These are phyloP conservation scores for Chalara sp. DNA, from an alignment of 2,329 filamentous ascomycete genomes.

Conservation along the genomic window DNA sequence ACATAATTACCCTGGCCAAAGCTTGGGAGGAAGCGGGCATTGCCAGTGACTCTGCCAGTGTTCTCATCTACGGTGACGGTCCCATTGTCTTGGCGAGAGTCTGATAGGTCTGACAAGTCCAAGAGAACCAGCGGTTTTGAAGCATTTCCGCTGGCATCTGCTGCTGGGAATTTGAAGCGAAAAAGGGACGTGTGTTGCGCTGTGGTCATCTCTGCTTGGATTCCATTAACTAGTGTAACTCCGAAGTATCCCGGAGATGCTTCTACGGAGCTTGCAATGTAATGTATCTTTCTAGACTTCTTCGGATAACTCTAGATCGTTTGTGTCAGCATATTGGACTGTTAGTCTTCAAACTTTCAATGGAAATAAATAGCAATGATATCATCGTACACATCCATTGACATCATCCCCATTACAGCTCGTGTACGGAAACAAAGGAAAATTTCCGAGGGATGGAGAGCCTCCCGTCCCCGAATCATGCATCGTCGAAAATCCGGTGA, in stretches of 20 bases:
- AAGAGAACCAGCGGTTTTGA: conserved; percentile 52
- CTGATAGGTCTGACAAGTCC: conserved; percentile 57
- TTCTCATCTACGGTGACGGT: conserved; percentile 45
- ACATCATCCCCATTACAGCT: conserved; percentile 55
- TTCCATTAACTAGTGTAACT: conserved; percentile 48
- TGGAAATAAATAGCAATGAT: not conserved
- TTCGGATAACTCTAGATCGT: conserved; percentile 41
- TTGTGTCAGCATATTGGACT: too few species aligned
- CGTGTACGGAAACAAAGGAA: conserved; percentile 62
- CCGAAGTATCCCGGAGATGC: conserved; percentile 61
- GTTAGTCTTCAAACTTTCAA: too few species aligned
- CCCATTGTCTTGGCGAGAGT: conserved; percentile 50
- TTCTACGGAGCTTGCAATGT: conserved; percentile 40
- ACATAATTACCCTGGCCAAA: conserved; percentile 57
- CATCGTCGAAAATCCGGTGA: conserved; percentile 26
- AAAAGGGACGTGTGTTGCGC: conserved; percentile 59
- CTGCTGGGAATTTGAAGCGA: conserved; percentile 52
- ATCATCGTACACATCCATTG: conserved; percentile 41
- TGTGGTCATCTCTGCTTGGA: conserved; percentile 61
- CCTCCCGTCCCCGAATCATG: conserved; percentile 41
- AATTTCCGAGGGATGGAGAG: conserved; percentile 61
- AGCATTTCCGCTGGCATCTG: conserved; percentile 28
- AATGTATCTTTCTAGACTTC: conserved; percentile 30
- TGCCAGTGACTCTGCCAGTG: conserved; percentile 56
- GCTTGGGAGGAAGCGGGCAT: conserved; percentile 54